Evolutionary conservation across 2,329 filamentous ascomycete species (phyloP), one percentile per base, ranked within the genome.

Genomic region (Aspergillus jensenii): DNA sequence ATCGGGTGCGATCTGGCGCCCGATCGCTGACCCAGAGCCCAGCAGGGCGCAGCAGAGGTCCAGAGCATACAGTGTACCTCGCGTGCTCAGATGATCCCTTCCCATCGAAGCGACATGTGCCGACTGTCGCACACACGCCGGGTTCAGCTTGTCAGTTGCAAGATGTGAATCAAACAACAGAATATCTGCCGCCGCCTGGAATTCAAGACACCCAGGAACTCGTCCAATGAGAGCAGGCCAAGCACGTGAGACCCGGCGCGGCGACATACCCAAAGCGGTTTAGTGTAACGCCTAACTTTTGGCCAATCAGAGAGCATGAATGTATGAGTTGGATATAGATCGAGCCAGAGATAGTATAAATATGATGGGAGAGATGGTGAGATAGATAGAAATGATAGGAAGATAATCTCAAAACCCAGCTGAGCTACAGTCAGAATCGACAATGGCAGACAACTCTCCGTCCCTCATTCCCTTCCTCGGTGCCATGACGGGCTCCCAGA

Each of bases 401-500:
- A 37, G 1, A 31, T 31, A 9, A 11, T 31, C 9, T 31, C 9
- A 31, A n/a, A 11, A 39, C 2, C 19, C 3, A 15, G 7, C n/a
- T n/a, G 17, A 46, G 14, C 27, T 31, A 4, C 3, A 17, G 17
- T 17, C 8, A 8, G 15, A 31, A 6, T 46, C 19, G 15, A 41
- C 15, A 14, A 55, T 49, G 52, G 35, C 48, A 5, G 48, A 52
- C 40, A 52, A 52, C 41, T 52, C 48, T 2, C 55, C 48, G 15
- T 57, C 48, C 17, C 35, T 52, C 9, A 52, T 52, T 21, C 55
- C 48, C 4, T 57, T 52, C 23, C 48, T 52, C 7, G 47, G 41
- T 21, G 48, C 55, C n/a, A 57, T 57, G 55, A 45, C 55, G 17
- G 44, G 31, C 11, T 31, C 43, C n/a, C 43, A 52, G 19, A 40